Base-by-base conservation (phyloP, 208 protist genomes). In the Wallacemonas sp. region DNA sequence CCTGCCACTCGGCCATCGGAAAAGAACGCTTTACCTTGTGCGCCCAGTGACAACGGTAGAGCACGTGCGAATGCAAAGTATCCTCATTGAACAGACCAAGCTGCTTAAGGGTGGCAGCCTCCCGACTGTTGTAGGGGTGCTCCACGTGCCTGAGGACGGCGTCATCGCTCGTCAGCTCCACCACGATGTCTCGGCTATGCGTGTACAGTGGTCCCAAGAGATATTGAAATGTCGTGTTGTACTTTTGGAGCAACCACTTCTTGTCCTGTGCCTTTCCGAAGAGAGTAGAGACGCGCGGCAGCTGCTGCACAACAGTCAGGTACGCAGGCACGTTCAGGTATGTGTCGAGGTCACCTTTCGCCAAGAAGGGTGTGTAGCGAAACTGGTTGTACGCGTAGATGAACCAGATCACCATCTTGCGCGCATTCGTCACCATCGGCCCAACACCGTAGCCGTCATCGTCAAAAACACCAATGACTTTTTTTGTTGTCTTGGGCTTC, bases 241-340 rank as follows among this genome's bases (percentile, higher is more conserved):
- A 5, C 3, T 32, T 3, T 17, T 23, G 30, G n/a, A 26, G 17
- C 23, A 55, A 14, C 21, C 16, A 9, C 5, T 32, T 5, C 5
- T 11, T 3, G 8, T 16, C 21, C 19, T 23, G 47, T 6, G 47
- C 24, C 26, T 55, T 55, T 8, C 47, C 47, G 26, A 26, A 55
- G 6, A 30, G 23, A 9, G 47, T 55, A 5, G 47, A 55, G 6
- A 55, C 47, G 26, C 47, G 47, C 47, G 47, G 47, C 17, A 55
- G 47, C 17, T 55, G 47, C 26, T 55, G 47, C 24, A 55, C 21
- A 24, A 55, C 17, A 9, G 21, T 55, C 24, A 55, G 47, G 47
- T 55, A 55, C 9, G 47, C 47, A n/a, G 47, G 47, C 5, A 55
- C 23, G 47, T 55, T 55, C 21, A 55, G 23, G 47, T 55, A 55